Percentiles rank a stretch among this genome's conserved stretches.
phyloP scores from a whole-genome alignment of 306 rosid genomes.

The Medicago ruthenica region DNA sequence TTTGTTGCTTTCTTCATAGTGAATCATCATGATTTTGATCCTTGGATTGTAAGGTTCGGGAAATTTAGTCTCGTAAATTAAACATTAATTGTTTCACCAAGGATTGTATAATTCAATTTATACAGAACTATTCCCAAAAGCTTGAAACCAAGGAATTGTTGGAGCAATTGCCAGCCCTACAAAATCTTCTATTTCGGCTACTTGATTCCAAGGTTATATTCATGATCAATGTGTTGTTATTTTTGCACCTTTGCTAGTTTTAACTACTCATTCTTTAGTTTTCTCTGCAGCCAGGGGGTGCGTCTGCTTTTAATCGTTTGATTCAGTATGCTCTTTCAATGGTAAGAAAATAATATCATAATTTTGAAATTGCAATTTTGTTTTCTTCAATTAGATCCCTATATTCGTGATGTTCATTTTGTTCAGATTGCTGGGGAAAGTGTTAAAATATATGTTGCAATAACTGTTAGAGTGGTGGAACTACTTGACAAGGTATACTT shows the following conservation, averaged over 20 bases:
- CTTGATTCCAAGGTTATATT: constrained; percentile 83
- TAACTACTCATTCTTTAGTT: constrained; percentile 19
- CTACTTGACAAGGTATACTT: constrained; percentile 75
- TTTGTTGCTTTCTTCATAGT: neutral
- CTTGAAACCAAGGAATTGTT: constrained; percentile 69
- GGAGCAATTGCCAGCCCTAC: constrained; percentile 81
- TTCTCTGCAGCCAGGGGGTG: constrained; percentile 72
- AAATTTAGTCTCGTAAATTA: neutral
- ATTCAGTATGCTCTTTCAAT: constrained; percentile 75
- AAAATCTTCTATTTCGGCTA: constrained; percentile 74
- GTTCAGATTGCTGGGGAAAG: constrained; percentile 82
- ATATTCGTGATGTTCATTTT: constrained; percentile 14
- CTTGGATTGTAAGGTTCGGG: neutral
- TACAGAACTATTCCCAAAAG: constrained; percentile 65
- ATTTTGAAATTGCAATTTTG: neutral
- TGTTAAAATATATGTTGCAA: constrained; percentile 74
- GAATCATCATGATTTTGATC: neutral
- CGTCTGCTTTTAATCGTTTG: constrained; percentile 66
- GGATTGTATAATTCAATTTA: neutral
- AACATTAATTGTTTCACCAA: neutral
- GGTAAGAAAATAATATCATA: constrained; percentile 51
- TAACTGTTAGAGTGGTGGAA: constrained; percentile 73
- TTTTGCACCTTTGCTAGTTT: neutral
- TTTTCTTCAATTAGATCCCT: constrained; percentile 6
- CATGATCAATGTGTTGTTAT: neutral